A percentile compares a stretch with the other conserved stretches of the same genome.
Conservation (phyloP, 2,329 filamentous ascomycete genomes). For the Talaromyces sp. region DNA sequence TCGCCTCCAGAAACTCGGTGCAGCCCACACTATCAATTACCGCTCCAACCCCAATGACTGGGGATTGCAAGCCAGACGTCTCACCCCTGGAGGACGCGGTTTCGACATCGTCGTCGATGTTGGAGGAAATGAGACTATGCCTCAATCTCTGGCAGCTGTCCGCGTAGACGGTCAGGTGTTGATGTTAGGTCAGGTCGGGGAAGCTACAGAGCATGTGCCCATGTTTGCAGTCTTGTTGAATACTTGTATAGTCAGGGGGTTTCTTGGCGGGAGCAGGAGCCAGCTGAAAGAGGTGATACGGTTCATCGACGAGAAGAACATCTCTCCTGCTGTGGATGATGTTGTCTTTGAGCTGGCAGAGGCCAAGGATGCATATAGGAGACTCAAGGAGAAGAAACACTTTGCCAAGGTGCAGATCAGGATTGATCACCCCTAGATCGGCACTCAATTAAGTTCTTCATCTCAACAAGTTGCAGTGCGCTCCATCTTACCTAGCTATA, state of each 20-base stretch:
- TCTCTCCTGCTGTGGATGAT: conserved; percentile 28
- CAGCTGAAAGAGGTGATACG: conserved; percentile 31
- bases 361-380: conserved; percentile 25
- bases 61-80: conserved; percentile 33
- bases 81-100: conserved; percentile 36
- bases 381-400: conserved; percentile 25
- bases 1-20: conserved; percentile 46
- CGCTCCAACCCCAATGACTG: conserved; percentile 34
- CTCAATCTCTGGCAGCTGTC: conserved; percentile 37
- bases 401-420: conserved; percentile 35
- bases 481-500: no score
- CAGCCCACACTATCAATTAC: conserved; percentile 44
- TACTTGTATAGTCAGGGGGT: conserved; percentile 31
- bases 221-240: conserved; percentile 19
- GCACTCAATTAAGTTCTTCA: background rate
- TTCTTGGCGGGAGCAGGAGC: conserved; percentile 32
- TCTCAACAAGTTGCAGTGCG: no score
- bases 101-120: conserved; percentile 40
- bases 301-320: conserved; percentile 24
- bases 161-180: conserved; percentile 37
- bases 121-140: conserved; percentile 39
- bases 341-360: conserved; percentile 27
- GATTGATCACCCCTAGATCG: background rate
- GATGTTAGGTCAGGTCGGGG: conserved; percentile 28
- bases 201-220: background rate